phyloP scores from a whole-genome alignment of 2,329 filamentous ascomycete species.

The Cladorrhinum sp. region DNA sequence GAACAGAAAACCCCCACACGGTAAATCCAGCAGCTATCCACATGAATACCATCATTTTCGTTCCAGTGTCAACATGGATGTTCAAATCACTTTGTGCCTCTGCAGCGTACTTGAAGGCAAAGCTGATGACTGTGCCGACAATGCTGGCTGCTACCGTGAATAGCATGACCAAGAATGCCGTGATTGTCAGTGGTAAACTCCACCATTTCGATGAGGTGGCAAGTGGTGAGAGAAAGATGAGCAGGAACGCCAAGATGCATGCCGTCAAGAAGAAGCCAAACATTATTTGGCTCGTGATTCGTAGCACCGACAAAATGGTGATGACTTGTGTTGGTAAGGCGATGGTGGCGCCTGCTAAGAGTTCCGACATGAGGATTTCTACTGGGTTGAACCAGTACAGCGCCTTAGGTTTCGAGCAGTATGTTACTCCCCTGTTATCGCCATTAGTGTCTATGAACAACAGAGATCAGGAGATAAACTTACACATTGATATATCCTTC shows the following conservation, averaged over 20 bases:
- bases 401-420: conserved; percentile 66
- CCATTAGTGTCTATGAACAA: background rate
- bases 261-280: conserved; percentile 80
- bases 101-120: conserved; percentile 77
- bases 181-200: conserved; percentile 64
- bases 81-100: conserved; percentile 70
- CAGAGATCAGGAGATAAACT: conserved; percentile 24
- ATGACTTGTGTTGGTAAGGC: conserved; percentile 72
- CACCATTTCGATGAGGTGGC: conserved; percentile 54
- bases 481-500: conserved; percentile 72
- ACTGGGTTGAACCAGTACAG: conserved; percentile 94
- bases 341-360: conserved; percentile 79
- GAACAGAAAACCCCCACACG: conserved; percentile 68
- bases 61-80: conserved; percentile 67
- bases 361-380: conserved; percentile 72
- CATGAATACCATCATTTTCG: conserved; percentile 81
- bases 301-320: conserved; percentile 70
- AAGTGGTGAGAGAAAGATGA: conserved; percentile 64
- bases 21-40: conserved; percentile 73
- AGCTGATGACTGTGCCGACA: conserved; percentile 79
- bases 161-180: conserved; percentile 66
- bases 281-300: conserved; percentile 77
- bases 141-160: conserved; percentile 66
- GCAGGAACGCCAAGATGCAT: conserved; percentile 65
- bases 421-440: conserved; percentile 61